Conservation (phyloP, 192 early-diverging fungal genomes). For the Coemansia biformis region DNA sequence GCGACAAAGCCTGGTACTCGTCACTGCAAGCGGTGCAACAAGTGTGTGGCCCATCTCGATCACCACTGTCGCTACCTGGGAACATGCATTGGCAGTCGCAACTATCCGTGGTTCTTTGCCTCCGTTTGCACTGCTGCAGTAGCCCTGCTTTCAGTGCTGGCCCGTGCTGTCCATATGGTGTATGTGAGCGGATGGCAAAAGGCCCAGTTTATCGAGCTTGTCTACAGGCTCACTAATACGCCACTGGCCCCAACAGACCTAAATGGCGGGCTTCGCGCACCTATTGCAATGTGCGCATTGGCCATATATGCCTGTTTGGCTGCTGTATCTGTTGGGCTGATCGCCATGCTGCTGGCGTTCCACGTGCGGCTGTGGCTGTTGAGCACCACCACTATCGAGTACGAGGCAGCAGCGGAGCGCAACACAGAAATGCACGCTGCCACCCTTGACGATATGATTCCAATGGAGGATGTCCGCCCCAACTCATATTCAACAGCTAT, state of each 20-base stretch:
- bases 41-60: constrained; percentile 33
- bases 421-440: too few species aligned
- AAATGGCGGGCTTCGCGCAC: too few species aligned
- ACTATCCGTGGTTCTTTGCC: constrained; percentile 32
- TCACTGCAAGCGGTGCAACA: constrained; percentile 53
- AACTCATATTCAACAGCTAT: too few species aligned
- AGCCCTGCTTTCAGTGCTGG: constrained; percentile 12
- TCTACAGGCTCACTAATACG: neutral
- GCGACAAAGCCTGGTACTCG: constrained; percentile 13
- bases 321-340: constrained; percentile 2
- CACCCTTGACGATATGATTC: too few species aligned
- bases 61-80: constrained; percentile 44
- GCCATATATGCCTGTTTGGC: constrained; percentile 16
- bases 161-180: constrained; percentile 9
- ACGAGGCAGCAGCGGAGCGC: too few species aligned
- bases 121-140: constrained; percentile 9
- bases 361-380: constrained; percentile 31
- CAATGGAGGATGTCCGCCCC: too few species aligned
- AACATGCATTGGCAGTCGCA: constrained; percentile 24
- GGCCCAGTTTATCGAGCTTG: constrained; percentile 3
- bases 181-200: constrained; percentile 17
- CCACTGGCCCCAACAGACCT: too few species aligned
- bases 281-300: too few species aligned
- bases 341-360: constrained; percentile 22
- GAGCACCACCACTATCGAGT: constrained; percentile 35